These are phyloP conservation scores for Pyrenophora graminea DNA, from an alignment of 2,329 filamentous ascomycete species.

Conservation along the genomic window DNA sequence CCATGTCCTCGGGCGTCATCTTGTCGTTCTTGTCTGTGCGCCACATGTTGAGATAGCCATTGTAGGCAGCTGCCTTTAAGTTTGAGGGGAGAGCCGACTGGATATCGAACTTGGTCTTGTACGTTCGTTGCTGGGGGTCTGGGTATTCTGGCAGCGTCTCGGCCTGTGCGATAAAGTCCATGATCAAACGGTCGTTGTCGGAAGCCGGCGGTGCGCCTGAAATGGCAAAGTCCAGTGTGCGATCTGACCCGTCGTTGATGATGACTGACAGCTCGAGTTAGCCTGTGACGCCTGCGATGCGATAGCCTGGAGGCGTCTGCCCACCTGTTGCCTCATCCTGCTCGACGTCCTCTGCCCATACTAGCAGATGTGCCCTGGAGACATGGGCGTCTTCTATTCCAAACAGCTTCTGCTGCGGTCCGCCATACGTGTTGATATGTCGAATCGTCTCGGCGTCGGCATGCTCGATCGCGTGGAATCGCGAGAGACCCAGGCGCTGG, in stretches of 20 bases:
- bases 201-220: slow-evolving; percentile 36
- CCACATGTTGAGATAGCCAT: slow-evolving; percentile 38
- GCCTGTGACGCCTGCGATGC: slow-evolving; percentile 3
- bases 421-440: slow-evolving; percentile 54
- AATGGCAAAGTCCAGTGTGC: slow-evolving; percentile 38
- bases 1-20: slow-evolving; percentile 19
- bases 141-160: slow-evolving; percentile 33
- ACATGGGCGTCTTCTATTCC: slow-evolving; percentile 29
- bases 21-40: slow-evolving; percentile 29
- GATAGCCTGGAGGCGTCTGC: neutral
- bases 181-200: slow-evolving; percentile 43
- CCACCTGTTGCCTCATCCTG: slow-evolving; percentile 40
- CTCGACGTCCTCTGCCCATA: slow-evolving; percentile 49
- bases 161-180: slow-evolving; percentile 44
- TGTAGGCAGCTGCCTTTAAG: slow-evolving; percentile 27
- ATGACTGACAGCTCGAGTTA: slow-evolving; percentile 32
- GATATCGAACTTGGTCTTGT: slow-evolving; percentile 30
- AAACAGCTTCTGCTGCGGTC: slow-evolving; percentile 48
- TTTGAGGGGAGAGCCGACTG: slow-evolving; percentile 24
- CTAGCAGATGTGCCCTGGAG: slow-evolving; percentile 38
- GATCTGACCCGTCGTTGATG: slow-evolving; percentile 22
- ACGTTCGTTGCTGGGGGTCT: slow-evolving; percentile 34
- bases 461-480: slow-evolving; percentile 52
- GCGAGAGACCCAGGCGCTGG: slow-evolving; percentile 55
- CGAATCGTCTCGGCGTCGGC: slow-evolving; percentile 48